Evolutionary conservation across 345 rosid genomes (phyloP).

Genomic region (Citrus inodora): DNA sequence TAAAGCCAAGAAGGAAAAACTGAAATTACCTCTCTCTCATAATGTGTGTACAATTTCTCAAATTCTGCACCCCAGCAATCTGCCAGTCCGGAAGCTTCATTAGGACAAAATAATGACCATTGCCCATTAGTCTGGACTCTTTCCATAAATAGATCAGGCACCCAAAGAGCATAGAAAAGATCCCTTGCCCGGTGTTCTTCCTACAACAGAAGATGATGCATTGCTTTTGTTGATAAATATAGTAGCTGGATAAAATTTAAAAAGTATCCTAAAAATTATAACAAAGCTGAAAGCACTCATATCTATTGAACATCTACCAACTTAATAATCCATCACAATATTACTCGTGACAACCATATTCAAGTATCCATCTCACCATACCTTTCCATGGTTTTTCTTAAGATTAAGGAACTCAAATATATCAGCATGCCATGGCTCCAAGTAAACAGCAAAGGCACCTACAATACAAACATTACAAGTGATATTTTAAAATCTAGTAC

Average conservation of each 20-base stretch:
- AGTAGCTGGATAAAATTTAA: neutral
- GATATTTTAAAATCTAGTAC: neutral
- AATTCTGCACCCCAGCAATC: slow-evolving; percentile 87
- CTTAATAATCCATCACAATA: no score
- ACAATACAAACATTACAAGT: slow-evolving; percentile 14
- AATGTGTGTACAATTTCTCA: slow-evolving; percentile 53
- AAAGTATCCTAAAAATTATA: neutral
- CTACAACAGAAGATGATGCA: slow-evolving; percentile 23
- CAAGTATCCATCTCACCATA: neutral
- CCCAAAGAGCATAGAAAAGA: slow-evolving; percentile 82
- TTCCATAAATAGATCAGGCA: slow-evolving; percentile 92
- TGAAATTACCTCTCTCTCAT: slow-evolving; percentile 57
- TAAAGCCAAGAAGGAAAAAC: neutral
- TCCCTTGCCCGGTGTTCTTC: slow-evolving; percentile 87
- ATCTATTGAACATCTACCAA: neutral
- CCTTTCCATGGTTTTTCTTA: slow-evolving; percentile 80
- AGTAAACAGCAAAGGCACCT: slow-evolving; percentile 88
- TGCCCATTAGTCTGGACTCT: slow-evolving; percentile 64
- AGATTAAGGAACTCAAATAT: slow-evolving; percentile 70
- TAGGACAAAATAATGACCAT: slow-evolving; percentile 90
- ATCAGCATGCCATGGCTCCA: slow-evolving; percentile 93
- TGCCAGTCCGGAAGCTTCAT: slow-evolving; percentile 75
- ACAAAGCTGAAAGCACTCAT: neutral
- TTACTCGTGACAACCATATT: neutral
- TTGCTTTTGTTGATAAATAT: neutral